Evolutionary conservation across 2,329 filamentous ascomycete species (phyloP).

Genomic region (Aspergillus sp.): DNA sequence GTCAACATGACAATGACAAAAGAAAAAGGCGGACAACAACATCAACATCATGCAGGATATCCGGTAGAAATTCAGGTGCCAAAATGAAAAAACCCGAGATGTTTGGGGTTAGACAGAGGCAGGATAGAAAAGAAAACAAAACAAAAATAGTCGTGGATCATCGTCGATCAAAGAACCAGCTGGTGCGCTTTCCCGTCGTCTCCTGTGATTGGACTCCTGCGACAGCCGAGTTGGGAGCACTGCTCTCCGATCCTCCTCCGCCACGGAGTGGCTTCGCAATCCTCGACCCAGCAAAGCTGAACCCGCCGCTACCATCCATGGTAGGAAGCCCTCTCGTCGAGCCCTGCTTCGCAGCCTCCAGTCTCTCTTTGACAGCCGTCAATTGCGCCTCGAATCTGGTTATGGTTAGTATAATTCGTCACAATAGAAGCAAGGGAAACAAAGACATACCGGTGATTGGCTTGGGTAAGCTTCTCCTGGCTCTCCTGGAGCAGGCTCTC

Average conservation of each 20-base stretch:
- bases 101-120: background rate
- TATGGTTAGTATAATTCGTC: constrained; percentile 6
- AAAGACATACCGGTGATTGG: constrained; percentile 81
- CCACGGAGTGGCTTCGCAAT: constrained; percentile 60
- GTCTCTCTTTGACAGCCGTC: constrained; percentile 91
- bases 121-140: constrained; percentile 20
- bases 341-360: constrained; percentile 89
- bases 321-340: constrained; percentile 76
- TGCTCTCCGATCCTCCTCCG: constrained; percentile 29
- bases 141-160: constrained; percentile 27
- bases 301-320: constrained; percentile 57
- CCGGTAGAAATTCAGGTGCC: background rate
- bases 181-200: constrained; percentile 56
- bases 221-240: constrained; percentile 26
- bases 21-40: background rate
- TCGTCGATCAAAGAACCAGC: constrained; percentile 45
- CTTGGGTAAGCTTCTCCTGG: constrained; percentile 95
- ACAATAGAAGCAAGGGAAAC: too few species aligned
- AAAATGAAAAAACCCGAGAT: too few species aligned
- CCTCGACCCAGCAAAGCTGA: constrained; percentile 59
- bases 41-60: constrained; percentile 3
- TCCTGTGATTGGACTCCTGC: constrained; percentile 60
- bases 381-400: constrained; percentile 92
- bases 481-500: constrained; percentile 91
- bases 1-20: background rate